Percentiles rank a stretch among this genome's conserved stretches.
phyloP scores from a whole-genome alignment of 345 rosid genomes.

The Brassica rapa region DNA sequence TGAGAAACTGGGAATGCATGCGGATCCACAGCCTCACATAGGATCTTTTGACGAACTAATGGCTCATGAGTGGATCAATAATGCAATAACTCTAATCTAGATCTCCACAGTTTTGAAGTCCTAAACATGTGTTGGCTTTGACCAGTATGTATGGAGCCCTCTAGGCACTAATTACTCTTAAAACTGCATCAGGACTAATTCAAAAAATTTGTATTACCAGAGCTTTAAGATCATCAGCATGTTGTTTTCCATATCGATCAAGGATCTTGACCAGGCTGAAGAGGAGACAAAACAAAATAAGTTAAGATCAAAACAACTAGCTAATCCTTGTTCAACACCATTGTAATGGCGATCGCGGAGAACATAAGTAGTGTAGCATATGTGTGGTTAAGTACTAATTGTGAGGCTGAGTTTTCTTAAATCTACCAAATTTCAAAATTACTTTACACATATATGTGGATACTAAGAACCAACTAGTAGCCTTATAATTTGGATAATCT shows the following conservation, averaged over 20 bases:
- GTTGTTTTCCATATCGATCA: constrained; percentile 36
- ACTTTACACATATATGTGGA: not conserved
- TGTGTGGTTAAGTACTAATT: not conserved
- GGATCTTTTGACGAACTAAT: not conserved
- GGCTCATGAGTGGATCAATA: constrained; percentile 7
- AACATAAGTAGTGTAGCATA: not conserved
- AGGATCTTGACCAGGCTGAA: constrained; percentile 41
- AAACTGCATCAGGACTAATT: not conserved
- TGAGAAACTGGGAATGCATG: not conserved
- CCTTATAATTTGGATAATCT: constrained; percentile 5
- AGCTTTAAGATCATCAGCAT: constrained; percentile 34
- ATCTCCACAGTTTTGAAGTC: not conserved
- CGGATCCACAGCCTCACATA: not conserved
- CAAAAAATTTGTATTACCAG: constrained; percentile 24
- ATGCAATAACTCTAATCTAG: constrained; percentile 15
- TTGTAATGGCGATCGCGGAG: not conserved
- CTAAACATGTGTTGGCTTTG: constrained; percentile 12
- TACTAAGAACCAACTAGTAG: not conserved
- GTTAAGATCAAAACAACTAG: constrained; percentile 6
- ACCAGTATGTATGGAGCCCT: not conserved
- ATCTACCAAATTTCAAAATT: not conserved
- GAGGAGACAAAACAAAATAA: not conserved
- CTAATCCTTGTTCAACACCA: constrained; percentile 5
- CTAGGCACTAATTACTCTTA: not conserved
- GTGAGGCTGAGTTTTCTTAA: constrained; percentile 10